These are phyloP conservation scores for Sicyos edulis DNA, from an alignment of 306 rosid genomes.

Conservation along the genomic window DNA sequence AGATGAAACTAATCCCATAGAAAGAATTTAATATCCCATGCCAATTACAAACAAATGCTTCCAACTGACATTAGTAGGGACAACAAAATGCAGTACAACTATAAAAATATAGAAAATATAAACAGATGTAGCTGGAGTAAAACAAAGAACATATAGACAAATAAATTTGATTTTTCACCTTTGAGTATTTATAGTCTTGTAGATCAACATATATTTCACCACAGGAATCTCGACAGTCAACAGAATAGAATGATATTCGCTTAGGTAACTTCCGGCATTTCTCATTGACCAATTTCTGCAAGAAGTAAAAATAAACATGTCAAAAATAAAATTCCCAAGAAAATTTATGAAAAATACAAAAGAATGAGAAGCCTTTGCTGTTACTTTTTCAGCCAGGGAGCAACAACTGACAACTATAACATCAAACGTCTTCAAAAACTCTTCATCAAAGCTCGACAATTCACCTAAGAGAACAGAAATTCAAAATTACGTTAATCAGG, in stretches of 20 bases:
- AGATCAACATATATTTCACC: constrained; percentile 95
- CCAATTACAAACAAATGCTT: constrained; percentile 7
- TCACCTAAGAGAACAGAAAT: constrained; percentile 46
- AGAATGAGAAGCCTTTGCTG: not conserved
- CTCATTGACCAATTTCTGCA: constrained; percentile 71
- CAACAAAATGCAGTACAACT: too few relatives aligned
- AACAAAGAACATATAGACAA: not conserved
- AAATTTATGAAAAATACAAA: not conserved
- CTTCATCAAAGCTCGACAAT: constrained; percentile 51
- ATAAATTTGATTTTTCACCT: constrained; percentile 37
- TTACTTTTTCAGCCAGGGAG: constrained; percentile 67
- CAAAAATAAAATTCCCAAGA: not conserved
- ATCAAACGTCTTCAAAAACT: constrained; percentile 70
- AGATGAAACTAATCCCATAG: not conserved
- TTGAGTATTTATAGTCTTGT: constrained; percentile 64
- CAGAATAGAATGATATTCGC: constrained; percentile 76
- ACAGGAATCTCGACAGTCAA: constrained; percentile 87
- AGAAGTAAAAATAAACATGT: not conserved
- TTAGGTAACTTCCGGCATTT: constrained; percentile 74
- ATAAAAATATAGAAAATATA: not conserved
- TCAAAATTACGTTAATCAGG: too few relatives aligned
- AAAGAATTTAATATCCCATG: not conserved
- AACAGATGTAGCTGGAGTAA: not conserved
- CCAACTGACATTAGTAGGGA: not conserved
- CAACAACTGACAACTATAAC: constrained; percentile 75